Conservation (phyloP, 2,329 filamentous ascomycete species). For the Colletotrichum endophyticum region DNA sequence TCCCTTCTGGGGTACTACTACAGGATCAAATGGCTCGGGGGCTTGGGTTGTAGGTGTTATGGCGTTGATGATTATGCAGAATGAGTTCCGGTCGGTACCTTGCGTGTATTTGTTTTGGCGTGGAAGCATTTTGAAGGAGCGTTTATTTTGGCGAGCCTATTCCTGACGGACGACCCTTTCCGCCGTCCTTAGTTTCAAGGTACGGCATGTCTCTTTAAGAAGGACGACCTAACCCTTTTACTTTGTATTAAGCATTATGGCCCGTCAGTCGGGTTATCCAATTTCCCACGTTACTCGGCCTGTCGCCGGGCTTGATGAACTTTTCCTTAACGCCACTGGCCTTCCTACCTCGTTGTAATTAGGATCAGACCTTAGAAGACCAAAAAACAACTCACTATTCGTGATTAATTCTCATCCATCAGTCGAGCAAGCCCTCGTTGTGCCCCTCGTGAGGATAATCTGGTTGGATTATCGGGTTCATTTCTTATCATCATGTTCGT, state of each 20-base stretch:
- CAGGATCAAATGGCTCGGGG: conserved; percentile 8
- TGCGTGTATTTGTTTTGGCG: conserved; percentile 22
- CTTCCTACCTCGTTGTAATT: conserved; percentile 19
- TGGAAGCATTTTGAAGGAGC: conserved; percentile 21
- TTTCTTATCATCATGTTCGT: not conserved
- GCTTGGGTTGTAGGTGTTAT: conserved; percentile 16
- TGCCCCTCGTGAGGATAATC: not conserved
- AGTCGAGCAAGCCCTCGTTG: not conserved
- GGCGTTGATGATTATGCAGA: conserved; percentile 22
- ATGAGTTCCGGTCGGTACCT: conserved; percentile 19
- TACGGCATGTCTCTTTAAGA: not conserved
- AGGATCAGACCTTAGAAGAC: conserved; percentile 22
- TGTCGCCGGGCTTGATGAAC: conserved; percentile 15
- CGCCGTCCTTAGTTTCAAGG: not conserved
- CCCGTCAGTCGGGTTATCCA: conserved; percentile 11
- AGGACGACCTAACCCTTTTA: conserved; percentile 21
- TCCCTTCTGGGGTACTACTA: conserved; percentile 3
- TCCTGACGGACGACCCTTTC: not conserved
- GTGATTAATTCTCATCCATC: not conserved
- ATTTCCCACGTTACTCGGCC: conserved; percentile 11
- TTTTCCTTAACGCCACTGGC: conserved; percentile 7
- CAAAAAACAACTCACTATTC: not conserved
- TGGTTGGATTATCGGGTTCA: not conserved
- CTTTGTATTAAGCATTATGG: conserved; percentile 28
- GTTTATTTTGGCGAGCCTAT: conserved; percentile 14